Base-by-base conservation (phyloP, 306 rosid species). In the Sicyos baderoa region DNA sequence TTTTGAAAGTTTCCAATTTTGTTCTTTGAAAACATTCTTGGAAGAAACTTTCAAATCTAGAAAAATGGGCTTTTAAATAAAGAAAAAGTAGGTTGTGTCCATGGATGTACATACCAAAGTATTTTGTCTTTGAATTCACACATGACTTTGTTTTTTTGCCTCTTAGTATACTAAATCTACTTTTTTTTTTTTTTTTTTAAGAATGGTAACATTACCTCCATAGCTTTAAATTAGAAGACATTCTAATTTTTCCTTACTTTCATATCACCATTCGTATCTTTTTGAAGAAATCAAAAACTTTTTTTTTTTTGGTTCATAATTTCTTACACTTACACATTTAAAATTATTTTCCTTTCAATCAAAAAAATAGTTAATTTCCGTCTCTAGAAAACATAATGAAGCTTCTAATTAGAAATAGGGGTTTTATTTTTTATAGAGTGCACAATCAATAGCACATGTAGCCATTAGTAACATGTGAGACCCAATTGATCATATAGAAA, bases 401-500 rank as follows among this genome's bases (percentile, higher is more conserved):
- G 2, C 4, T 52, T 52, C 22, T n/a, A n/a, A 52, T 50, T 16
- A 17, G 1, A 16, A 16, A 50, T 50, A 13, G 51, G n/a, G 51
- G 4, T 29, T 29, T 29, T 29, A 29, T 29, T 29, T 29, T 29
- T 29, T 29, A 1, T 29, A 29, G 35, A 25, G 42, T 57, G 63
- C 18, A 59, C 13, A 29, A 59, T 59, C 45, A 15, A 9, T 32
- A 35, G 45, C 48, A 62, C 48, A 62, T 17, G 68, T 37, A 37
- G 45, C 13, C 40, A 62, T 62, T 62, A 62, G 45, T 37, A 35
- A 25, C 51, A 62, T 62, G 49, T 32, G 68, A 40, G 45, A 40
- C 18, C 17, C 21, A 15, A 29, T 60, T 29, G 6, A 32, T 60
- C 13, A 27, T 32, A 15, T 0, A 32, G 40, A 13, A 32, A 60